Base-by-base conservation (phyloP, 116 monocot species). In the Dioscorea cayenensis region DNA sequence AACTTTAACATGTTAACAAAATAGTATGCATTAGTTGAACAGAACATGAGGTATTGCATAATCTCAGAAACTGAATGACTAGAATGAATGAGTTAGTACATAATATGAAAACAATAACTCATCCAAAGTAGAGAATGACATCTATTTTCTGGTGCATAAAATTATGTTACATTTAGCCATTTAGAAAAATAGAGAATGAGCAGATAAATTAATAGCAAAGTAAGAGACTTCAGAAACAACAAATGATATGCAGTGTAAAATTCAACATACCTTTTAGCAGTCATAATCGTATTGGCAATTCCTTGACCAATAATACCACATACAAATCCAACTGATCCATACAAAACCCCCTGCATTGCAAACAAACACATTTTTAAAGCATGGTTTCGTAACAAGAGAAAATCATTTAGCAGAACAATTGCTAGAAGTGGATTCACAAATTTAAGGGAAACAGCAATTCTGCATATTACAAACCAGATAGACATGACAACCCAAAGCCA, bases 261-360 rank as follows among this genome's bases (percentile, higher is more conserved):
- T 11, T 28, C 36, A 48, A 73, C 38, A 10, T 81, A 92, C 92
- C 96, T 68, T 81, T 92, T 96, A 51, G 90, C 88, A 37, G 88
- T 92, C 92, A 96, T 96, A 35, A 96, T 96, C 75, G 86, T 50
- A 77, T 92, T 96, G 38, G 96, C 96, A 75, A 96, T 96, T 29
- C 96, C 92, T 77, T 96, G 96, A 21, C 96, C 96, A 21, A 96
- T 66, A 78, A 92, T 68, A 38, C 96, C 92, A 71, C 96, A 96
- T 36, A 49, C 76, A 71, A 96, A 96, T 73, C 92, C 96, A 76
- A 90, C 96, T 27, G 81, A 72, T 51, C 82, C 96, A 79, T 96
- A 92, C 64, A 96, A 71, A 69, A 87, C 37, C 63, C 96, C 96
- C 96, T 92, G 82, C 32, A 80, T 49, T 16, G 37, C 38, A 38